These are phyloP conservation scores for Puccinia polysora DNA, from an alignment of 1,284 basidiomycete species.

Conservation along the genomic window DNA sequence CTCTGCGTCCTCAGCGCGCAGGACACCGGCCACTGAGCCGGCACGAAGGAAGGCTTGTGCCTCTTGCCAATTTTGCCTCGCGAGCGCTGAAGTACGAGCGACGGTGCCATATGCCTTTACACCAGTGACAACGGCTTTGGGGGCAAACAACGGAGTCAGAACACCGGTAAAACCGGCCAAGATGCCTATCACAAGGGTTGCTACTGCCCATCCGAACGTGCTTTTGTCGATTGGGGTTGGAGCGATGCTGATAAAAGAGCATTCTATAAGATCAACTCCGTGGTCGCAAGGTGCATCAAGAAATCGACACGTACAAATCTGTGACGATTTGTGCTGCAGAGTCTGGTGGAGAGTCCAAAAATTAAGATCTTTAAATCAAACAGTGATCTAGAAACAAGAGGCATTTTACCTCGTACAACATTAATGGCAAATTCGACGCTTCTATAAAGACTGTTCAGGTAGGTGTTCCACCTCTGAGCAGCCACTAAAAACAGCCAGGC, in stretches of 20 bases:
- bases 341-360: neutral
- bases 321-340: conserved; percentile 8
- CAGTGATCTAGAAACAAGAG: neutral
- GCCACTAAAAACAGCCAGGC: conserved; percentile 16
- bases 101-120: neutral
- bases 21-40: neutral
- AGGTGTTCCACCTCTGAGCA: conserved; percentile 13
- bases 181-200: conserved; percentile 3
- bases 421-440: neutral
- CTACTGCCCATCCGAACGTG: neutral
- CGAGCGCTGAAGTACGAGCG: neutral
- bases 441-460: conserved; percentile 9
- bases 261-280: neutral
- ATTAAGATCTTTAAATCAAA: neutral
- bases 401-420: conserved; percentile 3
- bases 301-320: neutral
- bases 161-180: conserved; percentile 8
- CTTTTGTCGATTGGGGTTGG: neutral
- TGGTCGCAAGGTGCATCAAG: neutral
- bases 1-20: neutral
- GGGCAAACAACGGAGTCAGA: neutral
- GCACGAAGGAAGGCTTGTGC: neutral
- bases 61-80: neutral
- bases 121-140: too few relatives aligned
- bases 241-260: neutral